Base-by-base conservation (phyloP, 2,329 filamentous ascomycete genomes). In the Ophiostoma sp. region DNA sequence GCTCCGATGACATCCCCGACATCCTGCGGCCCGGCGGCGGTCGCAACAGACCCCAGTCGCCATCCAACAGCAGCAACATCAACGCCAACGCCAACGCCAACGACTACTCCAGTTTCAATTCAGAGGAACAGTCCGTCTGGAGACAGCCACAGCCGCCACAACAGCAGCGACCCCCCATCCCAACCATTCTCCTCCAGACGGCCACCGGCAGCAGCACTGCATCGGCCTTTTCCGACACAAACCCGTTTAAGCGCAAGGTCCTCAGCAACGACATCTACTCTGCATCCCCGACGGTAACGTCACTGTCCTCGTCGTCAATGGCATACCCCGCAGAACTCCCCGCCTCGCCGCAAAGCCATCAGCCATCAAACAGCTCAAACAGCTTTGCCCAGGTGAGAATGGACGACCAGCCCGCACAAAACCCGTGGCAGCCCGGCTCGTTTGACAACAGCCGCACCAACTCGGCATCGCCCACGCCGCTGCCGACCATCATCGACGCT, bases 161-260 rank as follows among this genome's bases (percentile, higher is more conserved):
- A n/a, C 35, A 35, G 7, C 54, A 27, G 4, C 67, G 54, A 15
- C 39, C n/a, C 20, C 72, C 75, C n/a, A 75, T 79, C 35, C 79
- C 79, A 2, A 75, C 74, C 17, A 72, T 76, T 8, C 73, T 80
- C 52, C 75, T 76, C 64, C 79, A 78, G 0, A 78, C 77, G 27
- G 74, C 68, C 13, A 70, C 44, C 23, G 69, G 71, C n/a, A 72
- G 65, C 69, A 69, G 69, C 64, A 71, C 68, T 5, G 70, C 54
- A 23, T 71, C 70, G 4, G 44, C 64, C 39, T 72, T 72, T 70
- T 72, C 76, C 27, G 77, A 83, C 70, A 86, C 84, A 27, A 87
- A 87, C 69, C 85, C 85, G 0, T 87, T 87, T 75, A 84, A 83
- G 72, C 82, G 83, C 70, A 84, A 84, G 73, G 78, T 78, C 4